These are phyloP conservation scores for Hypoxylon intermedium DNA, from an alignment of 495 filamentous ascomycete genomes.

Conservation along the genomic window DNA sequence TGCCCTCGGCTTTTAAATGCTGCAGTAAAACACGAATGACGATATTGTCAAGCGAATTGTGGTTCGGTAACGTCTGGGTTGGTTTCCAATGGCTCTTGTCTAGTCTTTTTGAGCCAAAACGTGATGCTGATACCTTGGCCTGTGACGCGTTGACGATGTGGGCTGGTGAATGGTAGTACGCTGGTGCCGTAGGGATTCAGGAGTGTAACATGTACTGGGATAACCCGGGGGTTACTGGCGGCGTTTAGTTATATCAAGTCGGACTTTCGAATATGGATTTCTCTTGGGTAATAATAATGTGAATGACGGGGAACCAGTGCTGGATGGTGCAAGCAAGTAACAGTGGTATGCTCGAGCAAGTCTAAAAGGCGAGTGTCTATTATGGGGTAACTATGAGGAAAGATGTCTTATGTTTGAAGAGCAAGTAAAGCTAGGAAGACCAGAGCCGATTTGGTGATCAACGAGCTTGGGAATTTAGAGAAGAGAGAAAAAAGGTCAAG, in stretches of 20 bases:
- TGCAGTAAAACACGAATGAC: constrained; percentile 38
- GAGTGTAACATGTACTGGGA: constrained; percentile 33
- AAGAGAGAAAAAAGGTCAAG: constrained; percentile 16
- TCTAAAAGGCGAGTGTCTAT: constrained; percentile 15
- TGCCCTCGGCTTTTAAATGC: constrained; percentile 19
- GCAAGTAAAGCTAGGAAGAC: constrained; percentile 2
- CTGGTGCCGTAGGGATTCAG: constrained; percentile 6
- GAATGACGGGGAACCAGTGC: constrained; percentile 14
- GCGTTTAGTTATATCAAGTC: constrained; percentile 3
- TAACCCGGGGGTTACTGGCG: constrained; percentile 10
- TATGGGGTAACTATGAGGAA: constrained; percentile 8
- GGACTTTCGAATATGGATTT: constrained; percentile 14
- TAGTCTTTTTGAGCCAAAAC: constrained; percentile 8
- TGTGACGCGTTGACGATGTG: constrained; percentile 26
- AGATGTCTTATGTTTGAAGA: constrained; percentile 4
- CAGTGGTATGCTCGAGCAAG: constrained; percentile 10
- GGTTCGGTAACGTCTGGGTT: constrained; percentile 28
- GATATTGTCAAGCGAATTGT: constrained; percentile 33
- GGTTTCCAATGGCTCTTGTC: constrained; percentile 12
- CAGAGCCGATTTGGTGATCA: constrained; percentile 9
- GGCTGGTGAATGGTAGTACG: constrained; percentile 20
- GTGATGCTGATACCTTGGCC: constrained; percentile 22
- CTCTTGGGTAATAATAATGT: constrained; percentile 26
- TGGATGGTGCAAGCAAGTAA: constrained; percentile 16
- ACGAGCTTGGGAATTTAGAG: constrained; percentile 18